phyloP scores from a whole-genome alignment of 2,329 filamentous ascomycete species.

The Beauveria scarabaeidicola region DNA sequence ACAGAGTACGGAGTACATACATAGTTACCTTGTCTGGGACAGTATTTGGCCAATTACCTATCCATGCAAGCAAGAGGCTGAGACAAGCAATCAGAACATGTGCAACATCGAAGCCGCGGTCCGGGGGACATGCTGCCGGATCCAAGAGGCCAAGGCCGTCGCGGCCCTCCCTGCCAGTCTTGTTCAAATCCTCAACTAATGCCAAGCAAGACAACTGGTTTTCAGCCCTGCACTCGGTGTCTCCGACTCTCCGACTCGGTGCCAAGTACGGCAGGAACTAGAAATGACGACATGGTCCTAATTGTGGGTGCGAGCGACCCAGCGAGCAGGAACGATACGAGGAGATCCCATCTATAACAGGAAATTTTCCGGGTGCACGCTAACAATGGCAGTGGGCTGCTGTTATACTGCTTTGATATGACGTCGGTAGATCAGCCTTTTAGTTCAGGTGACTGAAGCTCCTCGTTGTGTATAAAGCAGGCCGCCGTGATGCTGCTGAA shows the following conservation, averaged over 20 bases:
- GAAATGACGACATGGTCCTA: conserved; percentile 5
- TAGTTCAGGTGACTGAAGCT: neutral
- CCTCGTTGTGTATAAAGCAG: conserved; percentile 1
- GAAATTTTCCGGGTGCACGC: neutral
- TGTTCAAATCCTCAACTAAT: too few species aligned
- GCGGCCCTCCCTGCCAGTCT: too few species aligned
- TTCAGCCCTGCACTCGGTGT: neutral
- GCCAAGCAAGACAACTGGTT: too few species aligned
- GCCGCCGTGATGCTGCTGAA: neutral
- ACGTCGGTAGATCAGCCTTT: neutral
- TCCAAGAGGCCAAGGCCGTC: too few species aligned
- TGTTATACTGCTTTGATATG: conserved; percentile 2
- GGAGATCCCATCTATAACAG: neutral
- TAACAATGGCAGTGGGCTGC: neutral
- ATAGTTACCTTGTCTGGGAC: too few species aligned
- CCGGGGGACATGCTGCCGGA: too few species aligned
- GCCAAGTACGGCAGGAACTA: neutral
- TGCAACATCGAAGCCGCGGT: too few species aligned
- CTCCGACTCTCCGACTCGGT: neutral
- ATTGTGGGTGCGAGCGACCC: conserved; percentile 8
- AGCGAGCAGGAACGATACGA: conserved; percentile 4
- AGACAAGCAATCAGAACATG: too few species aligned
- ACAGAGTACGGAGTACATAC: too few species aligned
- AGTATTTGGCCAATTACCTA: too few species aligned
- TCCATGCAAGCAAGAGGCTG: too few species aligned